Evolutionary conservation across 2,329 filamentous ascomycete genomes (phyloP).

Genomic region (Hypoxylon sp.): DNA sequence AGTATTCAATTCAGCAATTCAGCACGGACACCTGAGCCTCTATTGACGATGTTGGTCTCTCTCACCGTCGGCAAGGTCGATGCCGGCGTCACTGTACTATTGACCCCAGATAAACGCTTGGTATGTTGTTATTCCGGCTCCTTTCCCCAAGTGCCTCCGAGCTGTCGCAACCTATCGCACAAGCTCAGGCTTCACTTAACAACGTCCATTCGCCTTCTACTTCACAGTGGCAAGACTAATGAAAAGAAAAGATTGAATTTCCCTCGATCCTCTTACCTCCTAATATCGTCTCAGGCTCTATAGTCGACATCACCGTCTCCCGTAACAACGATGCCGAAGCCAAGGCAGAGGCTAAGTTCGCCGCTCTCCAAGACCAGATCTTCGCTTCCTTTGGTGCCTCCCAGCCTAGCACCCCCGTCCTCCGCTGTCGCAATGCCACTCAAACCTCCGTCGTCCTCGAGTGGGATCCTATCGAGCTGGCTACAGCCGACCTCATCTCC

Average conservation of each 20-base stretch:
- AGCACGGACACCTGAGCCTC: not conserved
- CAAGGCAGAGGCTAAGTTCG: slow-evolving; percentile 80
- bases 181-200: slow-evolving; percentile 7
- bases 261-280: slow-evolving; percentile 96
- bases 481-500: slow-evolving; percentile 90
- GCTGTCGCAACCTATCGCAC: slow-evolving; percentile 42
- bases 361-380: slow-evolving; percentile 89
- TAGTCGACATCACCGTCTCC: slow-evolving; percentile 96
- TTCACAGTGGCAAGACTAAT: slow-evolving; percentile 40
- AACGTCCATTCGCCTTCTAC: slow-evolving; percentile 9
- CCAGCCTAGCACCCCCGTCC: slow-evolving; percentile 80
- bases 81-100: slow-evolving; percentile 94
- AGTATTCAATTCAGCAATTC: slow-evolving; percentile 19
- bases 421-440: slow-evolving; percentile 95
- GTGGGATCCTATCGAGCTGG: slow-evolving; percentile 95
- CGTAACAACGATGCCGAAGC: slow-evolving; percentile 86
- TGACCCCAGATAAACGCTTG: slow-evolving; percentile 96
- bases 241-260: slow-evolving; percentile 81
- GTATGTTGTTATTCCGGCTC: slow-evolving; percentile 65
- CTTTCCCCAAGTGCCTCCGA: not conserved
- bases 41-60: slow-evolving; percentile 84
- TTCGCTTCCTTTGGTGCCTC: slow-evolving; percentile 85
- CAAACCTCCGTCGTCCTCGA: slow-evolving; percentile 98
- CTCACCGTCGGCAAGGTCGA: slow-evolving; percentile 99
- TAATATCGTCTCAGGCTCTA: slow-evolving; percentile 94